These are phyloP conservation scores for Populus pruinosa DNA, from an alignment of 345 rosid genomes.

Conservation along the genomic window DNA sequence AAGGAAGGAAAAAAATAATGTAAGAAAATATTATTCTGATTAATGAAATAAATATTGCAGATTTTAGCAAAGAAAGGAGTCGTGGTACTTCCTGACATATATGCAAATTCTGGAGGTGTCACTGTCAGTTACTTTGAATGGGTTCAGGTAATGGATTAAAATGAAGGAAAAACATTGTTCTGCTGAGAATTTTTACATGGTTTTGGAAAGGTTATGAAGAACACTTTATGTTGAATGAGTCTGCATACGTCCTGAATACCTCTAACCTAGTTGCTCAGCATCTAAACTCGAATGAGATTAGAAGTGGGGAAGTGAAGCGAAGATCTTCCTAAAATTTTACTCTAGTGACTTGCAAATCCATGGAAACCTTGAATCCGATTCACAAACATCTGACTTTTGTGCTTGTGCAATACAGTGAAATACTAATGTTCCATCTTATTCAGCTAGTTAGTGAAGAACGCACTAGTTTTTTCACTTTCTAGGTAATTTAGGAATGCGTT, in stretches of 20 bases:
- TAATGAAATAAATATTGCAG: constrained; percentile 38
- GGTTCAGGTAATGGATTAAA: constrained; percentile 66
- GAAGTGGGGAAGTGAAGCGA: neutral
- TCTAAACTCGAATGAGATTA: neutral
- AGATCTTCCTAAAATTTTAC: neutral
- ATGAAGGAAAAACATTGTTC: neutral
- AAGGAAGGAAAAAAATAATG: no score
- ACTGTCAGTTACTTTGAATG: constrained; percentile 99
- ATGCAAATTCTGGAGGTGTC: constrained; percentile 97
- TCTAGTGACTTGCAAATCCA: neutral
- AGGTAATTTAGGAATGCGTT: neutral
- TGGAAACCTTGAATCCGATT: neutral
- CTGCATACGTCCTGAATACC: neutral
- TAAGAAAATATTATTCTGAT: neutral
- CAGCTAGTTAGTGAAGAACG: neutral
- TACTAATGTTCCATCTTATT: neutral
- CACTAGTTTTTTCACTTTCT: neutral
- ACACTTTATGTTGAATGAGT: neutral
- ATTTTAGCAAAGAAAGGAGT: constrained; percentile 91
- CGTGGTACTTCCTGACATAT: constrained; percentile 87
- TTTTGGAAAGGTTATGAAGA: neutral
- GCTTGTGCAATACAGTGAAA: neutral
- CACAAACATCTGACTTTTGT: neutral
- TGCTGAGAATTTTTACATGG: neutral
- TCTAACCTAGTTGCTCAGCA: neutral